Base-by-base conservation (phyloP, 2,329 filamentous ascomycete species). In the Microdochium nivale region DNA sequence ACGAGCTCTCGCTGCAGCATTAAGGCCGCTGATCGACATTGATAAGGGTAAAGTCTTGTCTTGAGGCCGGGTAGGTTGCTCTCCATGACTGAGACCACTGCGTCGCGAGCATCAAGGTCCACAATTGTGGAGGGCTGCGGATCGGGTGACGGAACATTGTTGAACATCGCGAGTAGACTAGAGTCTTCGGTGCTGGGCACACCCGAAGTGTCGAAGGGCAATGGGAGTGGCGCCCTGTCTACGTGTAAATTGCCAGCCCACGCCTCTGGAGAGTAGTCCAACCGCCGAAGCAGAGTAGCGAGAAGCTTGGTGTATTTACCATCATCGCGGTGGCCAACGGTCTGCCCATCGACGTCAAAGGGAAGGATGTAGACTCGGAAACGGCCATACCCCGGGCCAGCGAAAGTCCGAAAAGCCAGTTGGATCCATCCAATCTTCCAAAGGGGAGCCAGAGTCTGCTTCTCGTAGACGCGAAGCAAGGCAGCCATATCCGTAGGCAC, bases 1-100 rank as follows among this genome's bases (percentile, higher is more conserved):
- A 83, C 77, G 5, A 77, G 68, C 67, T 97, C 92, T 50, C 86
- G 83, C 63, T 94, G 86, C 19, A 96, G 70, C 90, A 97, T 96
- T 25, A 86, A 65, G 3, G 88, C 88, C 1, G 87, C 86, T 1
- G 90, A 92, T 46, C 86, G 79, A 49, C 84, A 78, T 65, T 97
- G 92, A 59, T 95, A 95, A 0, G 80, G 76, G 62, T 94, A 88
- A 0, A 96, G 71, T 0, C 70, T 69, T 0, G 88, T 88, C 14
- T 66, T 77, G 4, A 91, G 65, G 0, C 86, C 86, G 1, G 68
- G 61, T 1, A 87, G 58, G 13, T 69, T 59, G 59, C 76, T 74
- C 32, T 72, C 62, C 47, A 88, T 62, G 1, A 90, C 63, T 25
- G 74, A 73, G 40, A 76, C 67, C 61, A 87, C 77, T 0, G 79